Percentiles rank a stretch among this genome's conserved stretches.
phyloP scores from a whole-genome alignment of 257 asterid species.

The Nicotiana noctiflora region DNA sequence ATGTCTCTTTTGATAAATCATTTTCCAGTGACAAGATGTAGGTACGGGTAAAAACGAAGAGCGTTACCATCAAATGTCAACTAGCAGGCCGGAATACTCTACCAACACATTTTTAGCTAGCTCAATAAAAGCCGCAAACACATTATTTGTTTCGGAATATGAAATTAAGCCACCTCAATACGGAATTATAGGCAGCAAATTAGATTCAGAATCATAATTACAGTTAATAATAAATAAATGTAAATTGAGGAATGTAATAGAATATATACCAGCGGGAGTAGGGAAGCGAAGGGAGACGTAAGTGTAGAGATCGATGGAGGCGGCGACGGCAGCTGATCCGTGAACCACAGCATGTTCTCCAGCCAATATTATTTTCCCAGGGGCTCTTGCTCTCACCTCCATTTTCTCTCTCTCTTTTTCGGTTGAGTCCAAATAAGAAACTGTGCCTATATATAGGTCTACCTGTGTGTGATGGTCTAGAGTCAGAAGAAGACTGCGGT shows the following conservation, averaged over 20 bases:
- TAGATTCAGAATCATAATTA: not conserved
- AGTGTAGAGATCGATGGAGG: slow-evolving; percentile 91
- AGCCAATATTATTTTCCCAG: slow-evolving; percentile 88
- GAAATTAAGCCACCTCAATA: not conserved
- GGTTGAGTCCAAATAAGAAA: not conserved
- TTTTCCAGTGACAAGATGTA: not conserved
- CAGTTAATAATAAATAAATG: not conserved
- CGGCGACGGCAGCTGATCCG: slow-evolving; percentile 97
- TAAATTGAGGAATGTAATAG: not conserved
- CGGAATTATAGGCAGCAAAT: not conserved
- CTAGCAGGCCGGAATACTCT: not conserved
- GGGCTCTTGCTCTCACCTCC: slow-evolving; percentile 98
- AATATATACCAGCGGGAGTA: slow-evolving; percentile 55
- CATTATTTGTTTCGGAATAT: not conserved
- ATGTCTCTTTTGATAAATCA: not conserved
- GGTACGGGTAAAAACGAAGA: not conserved
- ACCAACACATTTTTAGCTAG: not conserved
- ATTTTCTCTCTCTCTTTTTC: slow-evolving; percentile 17
- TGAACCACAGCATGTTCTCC: slow-evolving; percentile 99
- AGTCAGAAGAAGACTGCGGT: not conserved
- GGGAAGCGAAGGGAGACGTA: slow-evolving; percentile 83
- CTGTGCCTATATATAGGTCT: not conserved
- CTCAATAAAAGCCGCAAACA: not conserved
- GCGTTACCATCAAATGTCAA: not conserved
- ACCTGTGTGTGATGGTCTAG: not conserved